phyloP scores from a whole-genome alignment of 2,329 filamentous ascomycete genomes.

The Ustulina deusta region DNA sequence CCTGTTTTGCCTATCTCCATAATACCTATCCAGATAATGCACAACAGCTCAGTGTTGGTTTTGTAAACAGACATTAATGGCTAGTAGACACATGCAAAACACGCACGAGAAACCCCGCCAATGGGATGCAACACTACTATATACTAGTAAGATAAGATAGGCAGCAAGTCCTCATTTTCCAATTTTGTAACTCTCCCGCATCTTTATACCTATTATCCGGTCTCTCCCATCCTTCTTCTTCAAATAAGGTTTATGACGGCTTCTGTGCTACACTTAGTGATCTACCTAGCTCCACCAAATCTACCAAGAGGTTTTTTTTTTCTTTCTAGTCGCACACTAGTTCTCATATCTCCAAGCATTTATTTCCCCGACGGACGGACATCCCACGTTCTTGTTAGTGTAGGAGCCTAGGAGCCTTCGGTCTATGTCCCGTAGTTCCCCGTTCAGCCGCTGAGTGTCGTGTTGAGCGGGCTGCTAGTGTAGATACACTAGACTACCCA shows the following conservation, averaged over 20 bases:
- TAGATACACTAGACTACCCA: not conserved
- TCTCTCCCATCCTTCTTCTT: not conserved
- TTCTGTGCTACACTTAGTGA: not conserved
- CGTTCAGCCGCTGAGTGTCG: not conserved
- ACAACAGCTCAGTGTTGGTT: no score
- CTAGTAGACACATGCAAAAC: not conserved
- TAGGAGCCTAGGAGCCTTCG: not conserved
- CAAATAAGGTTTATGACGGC: not conserved
- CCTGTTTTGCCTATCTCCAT: no score
- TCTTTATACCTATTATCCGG: not conserved
- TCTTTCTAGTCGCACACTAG: not conserved
- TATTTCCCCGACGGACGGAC: not conserved
- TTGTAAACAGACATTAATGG: no score
- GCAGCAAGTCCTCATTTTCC: not conserved
- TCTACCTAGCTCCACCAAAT: not conserved
- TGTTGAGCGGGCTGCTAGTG: not conserved
- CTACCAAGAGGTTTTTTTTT: not conserved
- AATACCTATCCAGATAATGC: no score
- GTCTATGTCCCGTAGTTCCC: slow-evolving; percentile 1
- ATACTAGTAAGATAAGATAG: no score
- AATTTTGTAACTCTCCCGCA: not conserved
- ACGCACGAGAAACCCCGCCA: not conserved
- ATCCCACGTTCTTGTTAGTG: not conserved
- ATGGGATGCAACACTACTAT: not conserved
- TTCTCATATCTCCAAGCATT: not conserved